Base-by-base conservation (phyloP, 805 yeast genomes). In the Hanseniaspora singularis region DNA sequence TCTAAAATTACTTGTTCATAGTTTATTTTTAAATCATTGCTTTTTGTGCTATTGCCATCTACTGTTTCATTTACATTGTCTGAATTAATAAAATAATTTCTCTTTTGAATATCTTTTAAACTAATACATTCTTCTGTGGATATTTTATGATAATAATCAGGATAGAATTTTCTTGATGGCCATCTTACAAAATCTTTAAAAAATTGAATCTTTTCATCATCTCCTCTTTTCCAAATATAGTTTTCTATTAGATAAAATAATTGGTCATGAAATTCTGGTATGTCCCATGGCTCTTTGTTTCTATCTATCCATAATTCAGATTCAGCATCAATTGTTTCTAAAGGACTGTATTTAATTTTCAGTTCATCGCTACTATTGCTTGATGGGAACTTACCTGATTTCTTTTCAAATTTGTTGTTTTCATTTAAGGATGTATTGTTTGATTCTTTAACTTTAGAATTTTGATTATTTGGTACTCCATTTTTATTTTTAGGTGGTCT, bases 81-180 rank as follows among this genome's bases (percentile, higher is more conserved):
- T n/a, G 32, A 18, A 8, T 14, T 10, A 3, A 23, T 31, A 41
- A 59, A 58, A 49, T 70, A 69, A 33, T 59, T 59, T 37, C 64
- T 58, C 9, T 61, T 54, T 50, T 70, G 70, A 50, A 85, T 77
- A 61, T 82, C 89, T 48, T 73, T 69, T 11, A 85, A 60, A 0
- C 94, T 79, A 2, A 82, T 74, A 18, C 48, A 43, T 12, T 37
- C 39, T 2, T 95, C 94, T 19, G 64, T 64, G 45, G 67, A 63
- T 38, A 84, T 76, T 46, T 76, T 66, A 49, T 74, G 71, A 58
- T 79, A 84, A 60, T 86, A 87, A 58, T 85, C 94, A 0, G 95
- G 87, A 57, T 82, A 85, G 38, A 74, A 63, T 57, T 79, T 77
- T 53, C 77, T 75, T 22, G 81, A 72, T 7, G 95, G 96, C 32